Percentiles rank a stretch among this genome's conserved stretches.
Evolutionary conservation across 2,329 filamentous ascomycete genomes (phyloP).

Genomic region (Lecanicillium sp.): DNA sequence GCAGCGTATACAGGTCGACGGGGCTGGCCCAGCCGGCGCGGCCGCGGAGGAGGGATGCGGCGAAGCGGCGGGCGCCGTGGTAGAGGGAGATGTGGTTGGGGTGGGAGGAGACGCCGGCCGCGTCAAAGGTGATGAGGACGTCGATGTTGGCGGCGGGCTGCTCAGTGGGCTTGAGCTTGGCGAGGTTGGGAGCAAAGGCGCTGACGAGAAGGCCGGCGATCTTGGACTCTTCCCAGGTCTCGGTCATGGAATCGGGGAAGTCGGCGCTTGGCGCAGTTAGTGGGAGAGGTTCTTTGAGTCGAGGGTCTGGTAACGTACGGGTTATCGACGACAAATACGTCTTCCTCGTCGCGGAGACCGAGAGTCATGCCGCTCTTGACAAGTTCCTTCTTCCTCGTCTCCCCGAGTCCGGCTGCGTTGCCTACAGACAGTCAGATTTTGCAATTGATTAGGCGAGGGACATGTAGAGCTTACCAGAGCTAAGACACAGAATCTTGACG

Average conservation of each 20-base stretch:
- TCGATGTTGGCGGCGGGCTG: slow-evolving; percentile 58
- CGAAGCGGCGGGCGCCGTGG: slow-evolving; percentile 70
- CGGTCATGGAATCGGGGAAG: slow-evolving; percentile 87
- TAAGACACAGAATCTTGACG: slow-evolving; percentile 89
- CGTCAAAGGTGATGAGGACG: slow-evolving; percentile 84
- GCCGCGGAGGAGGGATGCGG: slow-evolving; percentile 58
- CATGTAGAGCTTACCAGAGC: slow-evolving; percentile 55
- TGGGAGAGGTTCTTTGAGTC: too few relatives aligned
- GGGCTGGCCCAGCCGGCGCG: slow-evolving; percentile 62
- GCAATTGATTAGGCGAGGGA: not conserved
- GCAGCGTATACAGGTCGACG: slow-evolving; percentile 80
- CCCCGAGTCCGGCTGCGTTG: slow-evolving; percentile 80
- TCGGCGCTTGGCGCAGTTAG: slow-evolving; percentile 33
- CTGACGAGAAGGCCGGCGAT: slow-evolving; percentile 65
- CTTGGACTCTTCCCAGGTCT: slow-evolving; percentile 64
- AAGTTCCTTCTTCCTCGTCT: slow-evolving; percentile 76
- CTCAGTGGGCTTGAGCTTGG: slow-evolving; percentile 28
- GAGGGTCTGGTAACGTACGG: too few relatives aligned
- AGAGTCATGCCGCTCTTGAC: slow-evolving; percentile 71
- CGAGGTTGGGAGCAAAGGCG: slow-evolving; percentile 65
- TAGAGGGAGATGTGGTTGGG: slow-evolving; percentile 91
- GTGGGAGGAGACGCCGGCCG: slow-evolving; percentile 74
- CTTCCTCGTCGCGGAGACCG: slow-evolving; percentile 66
- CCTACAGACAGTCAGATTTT: slow-evolving; percentile 41
- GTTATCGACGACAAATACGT: slow-evolving; percentile 81